These are phyloP conservation scores for Candida chauliodis DNA, from an alignment of 805 yeast species.

Conservation along the genomic window DNA sequence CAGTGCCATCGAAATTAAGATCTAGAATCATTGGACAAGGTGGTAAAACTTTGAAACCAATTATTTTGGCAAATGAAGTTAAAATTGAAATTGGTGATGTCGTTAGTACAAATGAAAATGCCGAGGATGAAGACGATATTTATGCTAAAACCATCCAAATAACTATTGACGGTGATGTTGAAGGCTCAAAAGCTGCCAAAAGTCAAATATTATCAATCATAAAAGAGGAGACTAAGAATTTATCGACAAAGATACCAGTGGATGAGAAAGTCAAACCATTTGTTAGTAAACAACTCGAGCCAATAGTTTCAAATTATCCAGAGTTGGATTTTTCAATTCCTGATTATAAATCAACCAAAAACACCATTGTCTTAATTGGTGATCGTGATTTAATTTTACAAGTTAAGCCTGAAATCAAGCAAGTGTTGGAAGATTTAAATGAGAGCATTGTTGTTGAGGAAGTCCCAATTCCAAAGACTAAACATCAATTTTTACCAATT, in stretches of 20 bases:
- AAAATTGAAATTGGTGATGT: conserved; percentile 63
- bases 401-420: conserved; percentile 51
- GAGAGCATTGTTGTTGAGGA: conserved; percentile 47
- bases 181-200: conserved; percentile 76
- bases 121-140: conserved; percentile 50
- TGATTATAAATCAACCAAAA: conserved; percentile 31
- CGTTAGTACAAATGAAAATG: conserved; percentile 20
- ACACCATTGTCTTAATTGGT: conserved; percentile 57
- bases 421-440: conserved; percentile 42
- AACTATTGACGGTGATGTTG: conserved; percentile 76
- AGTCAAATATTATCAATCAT: conserved; percentile 68
- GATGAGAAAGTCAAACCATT: conserved; percentile 43
- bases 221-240: conserved; percentile 63
- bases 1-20: conserved; percentile 74
- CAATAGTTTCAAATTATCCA: conserved; percentile 19
- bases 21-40: conserved; percentile 82
- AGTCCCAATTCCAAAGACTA: conserved; percentile 60
- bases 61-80: conserved; percentile 62
- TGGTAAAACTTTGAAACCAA: conserved; percentile 79
- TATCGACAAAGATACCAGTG: conserved; percentile 49
- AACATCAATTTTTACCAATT: conserved; percentile 67
- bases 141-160: conserved; percentile 60
- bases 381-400: conserved; percentile 61
- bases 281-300: conserved; percentile 29
- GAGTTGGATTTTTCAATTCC: conserved; percentile 34